These are phyloP conservation scores for Cardamine occulta DNA, from an alignment of 345 rosid genomes.

Conservation along the genomic window DNA sequence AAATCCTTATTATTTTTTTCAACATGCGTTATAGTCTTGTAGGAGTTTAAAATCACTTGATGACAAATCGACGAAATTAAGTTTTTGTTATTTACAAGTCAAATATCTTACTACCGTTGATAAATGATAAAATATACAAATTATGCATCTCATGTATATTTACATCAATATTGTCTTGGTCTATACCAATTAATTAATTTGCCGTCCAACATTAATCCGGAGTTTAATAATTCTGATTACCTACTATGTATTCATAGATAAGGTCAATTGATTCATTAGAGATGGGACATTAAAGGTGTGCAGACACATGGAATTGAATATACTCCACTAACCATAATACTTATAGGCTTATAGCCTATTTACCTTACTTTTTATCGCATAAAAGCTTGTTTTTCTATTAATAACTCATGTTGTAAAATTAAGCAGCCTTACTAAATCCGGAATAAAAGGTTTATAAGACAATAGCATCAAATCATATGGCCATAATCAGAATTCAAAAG, in stretches of 20 bases:
- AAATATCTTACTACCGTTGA: background rate
- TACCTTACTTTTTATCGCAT: background rate
- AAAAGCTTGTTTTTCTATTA: background rate
- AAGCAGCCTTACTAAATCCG: constrained; percentile 25
- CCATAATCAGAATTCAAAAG: constrained; percentile 1
- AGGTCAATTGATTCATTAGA: constrained; percentile 6
- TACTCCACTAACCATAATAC: constrained; percentile 14
- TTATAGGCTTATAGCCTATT: constrained; percentile 6
- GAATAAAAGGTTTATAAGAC: background rate
- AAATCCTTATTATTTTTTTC: background rate
- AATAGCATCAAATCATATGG: background rate
- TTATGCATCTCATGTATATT: background rate
- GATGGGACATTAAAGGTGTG: background rate
- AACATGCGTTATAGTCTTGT: background rate
- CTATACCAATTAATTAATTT: constrained; percentile 1
- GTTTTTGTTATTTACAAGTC: background rate
- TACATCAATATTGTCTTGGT: background rate
- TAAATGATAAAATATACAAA: background rate
- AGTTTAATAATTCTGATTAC: background rate
- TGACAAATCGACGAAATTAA: background rate
- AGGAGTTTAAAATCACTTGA: background rate
- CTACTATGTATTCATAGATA: constrained; percentile 12
- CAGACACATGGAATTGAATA: constrained; percentile 23
- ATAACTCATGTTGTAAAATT: background rate
- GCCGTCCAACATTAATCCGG: background rate